Conservation (phyloP, 2,329 filamentous ascomycete genomes). For the Paecilomyces sp. region DNA sequence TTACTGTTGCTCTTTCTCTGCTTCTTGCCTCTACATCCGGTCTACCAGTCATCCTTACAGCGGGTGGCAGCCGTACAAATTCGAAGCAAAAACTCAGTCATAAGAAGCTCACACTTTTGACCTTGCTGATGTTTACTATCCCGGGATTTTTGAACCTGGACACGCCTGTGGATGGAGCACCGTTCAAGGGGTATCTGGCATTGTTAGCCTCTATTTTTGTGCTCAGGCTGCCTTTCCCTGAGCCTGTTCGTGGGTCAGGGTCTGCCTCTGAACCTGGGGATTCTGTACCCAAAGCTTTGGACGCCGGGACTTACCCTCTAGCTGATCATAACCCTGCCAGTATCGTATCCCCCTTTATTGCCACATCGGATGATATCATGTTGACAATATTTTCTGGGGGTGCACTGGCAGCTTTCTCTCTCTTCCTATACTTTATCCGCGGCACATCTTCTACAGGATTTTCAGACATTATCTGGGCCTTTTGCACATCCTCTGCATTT, state of each 20-base stretch:
- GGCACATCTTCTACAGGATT: slow-evolving; percentile 12
- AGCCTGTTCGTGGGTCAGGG: slow-evolving; percentile 10
- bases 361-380: slow-evolving; percentile 17
- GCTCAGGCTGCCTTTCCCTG: slow-evolving; percentile 42
- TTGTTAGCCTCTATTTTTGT: slow-evolving; percentile 40
- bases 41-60: slow-evolving; percentile 23
- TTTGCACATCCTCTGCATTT: slow-evolving; percentile 16
- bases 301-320: slow-evolving; percentile 4
- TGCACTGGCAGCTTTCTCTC: slow-evolving; percentile 15
- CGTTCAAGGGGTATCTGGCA: slow-evolving; percentile 41
- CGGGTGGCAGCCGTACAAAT: slow-evolving; percentile 5
- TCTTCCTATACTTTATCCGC: slow-evolving; percentile 13
- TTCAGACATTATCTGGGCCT: slow-evolving; percentile 16
- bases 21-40: slow-evolving; percentile 42
- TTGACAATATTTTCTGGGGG: slow-evolving; percentile 20
- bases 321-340: slow-evolving; percentile 12
- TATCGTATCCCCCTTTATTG: slow-evolving; percentile 8
- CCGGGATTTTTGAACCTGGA: slow-evolving; percentile 23
- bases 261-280: slow-evolving; percentile 3
- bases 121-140: slow-evolving; percentile 16
- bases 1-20: slow-evolving; percentile 46
- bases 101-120: slow-evolving; percentile 19
- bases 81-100: slow-evolving; percentile 14
- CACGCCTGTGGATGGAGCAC: slow-evolving; percentile 26
- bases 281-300: slow-evolving; percentile 2